Base-by-base conservation (phyloP, 371 early-diverging fungal species). In the Mortierella sp. region DNA sequence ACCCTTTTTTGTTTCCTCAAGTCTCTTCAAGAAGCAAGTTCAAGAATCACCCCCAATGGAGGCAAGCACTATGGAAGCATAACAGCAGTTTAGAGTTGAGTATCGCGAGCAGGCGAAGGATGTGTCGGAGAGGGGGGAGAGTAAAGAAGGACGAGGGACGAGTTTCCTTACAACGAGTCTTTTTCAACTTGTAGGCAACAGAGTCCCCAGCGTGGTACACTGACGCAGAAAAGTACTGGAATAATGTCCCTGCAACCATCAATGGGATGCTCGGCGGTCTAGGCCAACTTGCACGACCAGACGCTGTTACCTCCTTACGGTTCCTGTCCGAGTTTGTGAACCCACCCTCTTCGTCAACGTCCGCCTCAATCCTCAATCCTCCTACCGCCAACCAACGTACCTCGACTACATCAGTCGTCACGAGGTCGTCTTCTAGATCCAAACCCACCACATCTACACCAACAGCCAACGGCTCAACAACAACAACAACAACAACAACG, bases 191-290 rank as follows among this genome's bases (percentile, higher is more conserved):
- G 24, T 57, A 72, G 73, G 53, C 60, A 58, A 67, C 67, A 43
- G 68, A 73, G 54, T 64, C 73, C 46, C 72, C 79, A 62, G 26
- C 48, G 45, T 95, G 94, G 93, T 96, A 96, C 79, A 81, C 80
- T 16, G 94, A 96, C 66, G 97, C 97, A 2, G 91, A 92, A 68
- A 84, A 82, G 48, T 96, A 96, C 80, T 96, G 97, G 97, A 84
- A 89, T 21, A 78, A 58, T 23, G 85, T 92, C 18, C 76, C 86
- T 9, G 86, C 96, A 6, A 92, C 90, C 14, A 87, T 93, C 28
- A 86, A 94, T 64, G 96, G 96, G 43, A 93, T 96, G 91, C 86
- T 95, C 1, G 97, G 97, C 19, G 96, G 96, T 4, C 90, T 94
- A 50, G 91, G 87, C 10, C 58, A 74, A 1, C 85, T 96, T 3